Evolutionary conservation across 768 basidiomycete species (phyloP).

Genomic region (Atractiella rhizophila): DNA sequence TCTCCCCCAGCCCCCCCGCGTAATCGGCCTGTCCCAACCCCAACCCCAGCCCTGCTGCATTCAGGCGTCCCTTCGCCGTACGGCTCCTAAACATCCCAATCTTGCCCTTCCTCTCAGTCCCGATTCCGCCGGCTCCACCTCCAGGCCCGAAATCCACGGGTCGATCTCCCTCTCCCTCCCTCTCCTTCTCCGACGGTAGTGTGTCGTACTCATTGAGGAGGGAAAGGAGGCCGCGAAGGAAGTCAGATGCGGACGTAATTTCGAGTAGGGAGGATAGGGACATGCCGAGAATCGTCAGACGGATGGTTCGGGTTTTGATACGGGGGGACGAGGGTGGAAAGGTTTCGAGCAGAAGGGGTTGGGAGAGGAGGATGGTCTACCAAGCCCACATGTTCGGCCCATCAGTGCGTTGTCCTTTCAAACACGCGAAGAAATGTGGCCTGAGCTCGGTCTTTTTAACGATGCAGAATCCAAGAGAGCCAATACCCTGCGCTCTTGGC

Average conservation of each 20-base stretch:
- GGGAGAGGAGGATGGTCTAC: too few relatives aligned
- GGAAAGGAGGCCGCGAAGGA: constrained; percentile 39
- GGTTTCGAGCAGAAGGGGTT: too few relatives aligned
- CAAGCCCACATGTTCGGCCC: too few relatives aligned
- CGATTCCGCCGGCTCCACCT: background rate
- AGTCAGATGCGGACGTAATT: constrained; percentile 51
- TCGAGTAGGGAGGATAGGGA: constrained; percentile 60
- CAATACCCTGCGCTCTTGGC: too few relatives aligned
- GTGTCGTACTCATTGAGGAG: constrained; percentile 13
- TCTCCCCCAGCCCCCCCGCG: background rate
- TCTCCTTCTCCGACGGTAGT: constrained; percentile 5
- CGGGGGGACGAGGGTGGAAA: too few relatives aligned
- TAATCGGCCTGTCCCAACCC: background rate
- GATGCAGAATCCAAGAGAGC: too few relatives aligned
- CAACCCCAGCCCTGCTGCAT: background rate
- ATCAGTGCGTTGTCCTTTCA: too few relatives aligned
- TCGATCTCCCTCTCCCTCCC: background rate
- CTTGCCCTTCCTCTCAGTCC: constrained; percentile 6
- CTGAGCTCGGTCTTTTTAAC: too few relatives aligned
- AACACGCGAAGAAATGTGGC: too few relatives aligned
- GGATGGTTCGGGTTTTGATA: constrained; percentile 44
- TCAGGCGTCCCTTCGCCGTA: constrained; percentile 4
- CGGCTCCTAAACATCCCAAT: constrained; percentile 2
- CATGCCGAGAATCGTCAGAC: constrained; percentile 64
- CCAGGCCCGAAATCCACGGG: background rate